Percentiles rank a stretch among this genome's conserved stretches.
Conservation (phyloP, 2,329 filamentous ascomycete species). For the Talaromyces pinophilus region DNA sequence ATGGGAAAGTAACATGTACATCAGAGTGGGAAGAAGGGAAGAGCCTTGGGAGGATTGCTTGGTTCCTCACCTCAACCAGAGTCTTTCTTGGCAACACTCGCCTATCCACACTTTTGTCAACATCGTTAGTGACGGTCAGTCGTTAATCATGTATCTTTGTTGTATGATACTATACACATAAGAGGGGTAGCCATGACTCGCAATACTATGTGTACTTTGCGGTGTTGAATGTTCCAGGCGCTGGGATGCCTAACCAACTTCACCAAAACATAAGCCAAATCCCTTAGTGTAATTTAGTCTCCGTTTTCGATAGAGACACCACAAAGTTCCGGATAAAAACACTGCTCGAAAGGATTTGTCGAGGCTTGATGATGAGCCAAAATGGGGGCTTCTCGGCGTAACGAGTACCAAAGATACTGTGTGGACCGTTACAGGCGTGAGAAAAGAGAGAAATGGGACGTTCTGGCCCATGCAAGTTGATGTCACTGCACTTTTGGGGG, state of each 20-base stretch:
- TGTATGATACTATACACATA: background rate
- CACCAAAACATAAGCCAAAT: background rate
- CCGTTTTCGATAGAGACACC: background rate
- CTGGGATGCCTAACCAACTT: background rate
- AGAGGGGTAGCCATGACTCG: slow-evolving; percentile 11
- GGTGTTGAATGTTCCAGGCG: background rate
- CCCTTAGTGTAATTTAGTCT: background rate
- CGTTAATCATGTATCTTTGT: background rate
- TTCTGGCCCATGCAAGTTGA: slow-evolving; percentile 23
- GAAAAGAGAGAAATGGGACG: slow-evolving; percentile 14
- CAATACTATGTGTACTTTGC: background rate
- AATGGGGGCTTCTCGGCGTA: background rate
- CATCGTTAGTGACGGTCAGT: too few relatives aligned
- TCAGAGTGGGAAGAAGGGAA: slow-evolving; percentile 5
- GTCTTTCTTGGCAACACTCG: slow-evolving; percentile 10
- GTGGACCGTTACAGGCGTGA: slow-evolving; percentile 11
- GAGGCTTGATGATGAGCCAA: background rate
- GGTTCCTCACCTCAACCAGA: slow-evolving; percentile 3
- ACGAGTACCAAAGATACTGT: slow-evolving; percentile 6
- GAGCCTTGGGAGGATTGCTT: background rate
- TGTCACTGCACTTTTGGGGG: slow-evolving; percentile 17
- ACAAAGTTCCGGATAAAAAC: background rate
- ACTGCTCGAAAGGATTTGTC: background rate
- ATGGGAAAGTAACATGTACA: slow-evolving; percentile 9
- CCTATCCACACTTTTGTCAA: slow-evolving; percentile 1